phyloP scores from a whole-genome alignment of 345 rosid species.

The Populus davidiana region DNA sequence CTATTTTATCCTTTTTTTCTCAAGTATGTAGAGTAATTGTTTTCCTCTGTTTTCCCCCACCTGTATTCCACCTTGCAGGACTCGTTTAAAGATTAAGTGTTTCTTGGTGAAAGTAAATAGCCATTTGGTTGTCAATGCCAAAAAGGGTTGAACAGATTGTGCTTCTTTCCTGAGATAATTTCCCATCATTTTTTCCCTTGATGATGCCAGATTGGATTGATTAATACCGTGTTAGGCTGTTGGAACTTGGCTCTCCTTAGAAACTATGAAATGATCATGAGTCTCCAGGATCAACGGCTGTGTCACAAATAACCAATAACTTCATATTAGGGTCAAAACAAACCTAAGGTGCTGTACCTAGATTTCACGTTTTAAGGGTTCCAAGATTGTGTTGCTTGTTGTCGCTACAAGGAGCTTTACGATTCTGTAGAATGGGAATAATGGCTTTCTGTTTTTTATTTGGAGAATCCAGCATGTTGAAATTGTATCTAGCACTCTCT shows the following conservation, averaged over 20 bases:
- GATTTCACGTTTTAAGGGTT: background rate
- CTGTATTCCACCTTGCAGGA: too few species aligned
- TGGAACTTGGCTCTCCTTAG: background rate
- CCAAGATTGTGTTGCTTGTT: background rate
- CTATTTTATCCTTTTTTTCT: background rate
- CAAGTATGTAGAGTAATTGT: background rate
- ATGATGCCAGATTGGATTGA: background rate
- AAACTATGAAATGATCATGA: background rate
- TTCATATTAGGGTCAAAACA: background rate
- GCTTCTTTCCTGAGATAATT: background rate
- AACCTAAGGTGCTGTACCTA: background rate
- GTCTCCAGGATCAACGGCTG: background rate
- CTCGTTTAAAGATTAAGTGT: background rate
- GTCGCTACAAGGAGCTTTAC: background rate
- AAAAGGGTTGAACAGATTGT: background rate
- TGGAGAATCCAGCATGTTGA: background rate
- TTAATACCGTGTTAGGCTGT: background rate
- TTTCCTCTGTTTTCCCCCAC: background rate
- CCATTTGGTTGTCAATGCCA: background rate
- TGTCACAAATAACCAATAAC: background rate
- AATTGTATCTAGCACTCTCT: background rate
- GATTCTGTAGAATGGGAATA: background rate
- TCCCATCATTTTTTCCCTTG: background rate
- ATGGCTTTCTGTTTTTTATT: background rate
- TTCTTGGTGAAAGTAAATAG: background rate